Base-by-base conservation (phyloP, 2,329 filamentous ascomycete species). In the Venturia aucupariae region DNA sequence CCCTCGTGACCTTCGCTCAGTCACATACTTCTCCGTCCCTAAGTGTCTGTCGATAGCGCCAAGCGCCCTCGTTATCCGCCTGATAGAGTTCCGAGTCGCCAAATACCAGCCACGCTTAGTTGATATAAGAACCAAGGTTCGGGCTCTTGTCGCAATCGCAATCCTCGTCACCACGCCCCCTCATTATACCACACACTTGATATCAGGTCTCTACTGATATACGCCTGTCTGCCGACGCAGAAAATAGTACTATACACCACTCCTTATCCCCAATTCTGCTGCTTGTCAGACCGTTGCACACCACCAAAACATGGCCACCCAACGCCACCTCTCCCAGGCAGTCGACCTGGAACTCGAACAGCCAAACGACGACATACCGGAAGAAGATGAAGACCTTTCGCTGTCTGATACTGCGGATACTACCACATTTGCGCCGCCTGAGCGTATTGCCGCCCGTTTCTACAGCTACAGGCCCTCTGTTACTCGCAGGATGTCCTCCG, bases 401-500 rank as follows among this genome's bases (percentile, higher is more conserved):
- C 66, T 74, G 30, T 72, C 73, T 65, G 75, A 75, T 66, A 74
- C 77, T 66, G 75, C 73, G 63, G 73, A 72, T 62, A 73, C 73
- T 61, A 70, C 70, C 65, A 68, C 73, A 11, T 30, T 54, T 65
- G 84, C 86, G 62, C 89, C 89, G 57, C 90, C 90, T 63, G 86
- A 89, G 38, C 88, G 86, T 71, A 88, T 92, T 71, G 89, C 89
- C 69, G 89, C 89, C 63, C 88, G 89, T 68, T 90, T 93, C 78
- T 90, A 90, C 75, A 83, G 78, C 78, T 90, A 90, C 75, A 83
- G 78, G 68, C 72, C 86, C 66, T 84, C 82, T 42, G 84, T 80
- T 4, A 83, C 81, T 67, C 86, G 88, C 69, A 86, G 87, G 70
- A 90, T 88, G 74, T 87, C 87, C 65, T 92, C 89, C 30, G 88